Evolutionary conservation across 129 eudicot species (phyloP).

Genomic region (Calendula officinalis): DNA sequence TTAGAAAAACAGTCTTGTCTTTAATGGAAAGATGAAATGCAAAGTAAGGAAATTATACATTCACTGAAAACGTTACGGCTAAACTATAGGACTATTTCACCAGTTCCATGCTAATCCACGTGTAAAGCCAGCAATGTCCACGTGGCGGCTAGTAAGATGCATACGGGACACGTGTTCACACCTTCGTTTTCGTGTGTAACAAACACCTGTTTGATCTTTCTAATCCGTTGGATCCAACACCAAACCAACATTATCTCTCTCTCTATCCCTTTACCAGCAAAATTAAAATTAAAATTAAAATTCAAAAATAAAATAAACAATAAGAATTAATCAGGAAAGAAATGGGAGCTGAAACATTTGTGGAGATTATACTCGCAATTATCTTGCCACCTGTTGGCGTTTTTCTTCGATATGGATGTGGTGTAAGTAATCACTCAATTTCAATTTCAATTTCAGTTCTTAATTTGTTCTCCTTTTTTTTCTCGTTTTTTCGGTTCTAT

Average conservation of each 20-base stretch:
- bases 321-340: conserved; percentile 3
- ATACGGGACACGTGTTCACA: conserved; percentile 17
- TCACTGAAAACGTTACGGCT: too few species aligned
- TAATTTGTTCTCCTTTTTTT: too few species aligned
- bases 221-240: conserved; percentile 16
- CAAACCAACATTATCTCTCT: conserved; percentile 11
- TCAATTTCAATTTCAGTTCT: too few species aligned
- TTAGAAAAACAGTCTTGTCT: too few species aligned
- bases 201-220: conserved; percentile 24
- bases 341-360: conserved; percentile 63
- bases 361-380: conserved; percentile 72
- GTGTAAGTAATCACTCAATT: conserved; percentile 37
- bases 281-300: conserved; percentile 9
- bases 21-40: too few species aligned
- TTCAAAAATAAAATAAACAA: not conserved
- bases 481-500: too few species aligned
- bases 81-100: too few species aligned
- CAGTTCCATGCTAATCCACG: conserved; percentile 20
- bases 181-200: conserved; percentile 8
- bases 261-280: not conserved
- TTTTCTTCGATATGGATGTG: conserved; percentile 84
- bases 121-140: not conserved
- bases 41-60: too few species aligned
- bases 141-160: conserved; percentile 8
- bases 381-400: conserved; percentile 89